phyloP scores from a whole-genome alignment of 139 green algal species.

The Deuterostichococcus epilithicus region DNA sequence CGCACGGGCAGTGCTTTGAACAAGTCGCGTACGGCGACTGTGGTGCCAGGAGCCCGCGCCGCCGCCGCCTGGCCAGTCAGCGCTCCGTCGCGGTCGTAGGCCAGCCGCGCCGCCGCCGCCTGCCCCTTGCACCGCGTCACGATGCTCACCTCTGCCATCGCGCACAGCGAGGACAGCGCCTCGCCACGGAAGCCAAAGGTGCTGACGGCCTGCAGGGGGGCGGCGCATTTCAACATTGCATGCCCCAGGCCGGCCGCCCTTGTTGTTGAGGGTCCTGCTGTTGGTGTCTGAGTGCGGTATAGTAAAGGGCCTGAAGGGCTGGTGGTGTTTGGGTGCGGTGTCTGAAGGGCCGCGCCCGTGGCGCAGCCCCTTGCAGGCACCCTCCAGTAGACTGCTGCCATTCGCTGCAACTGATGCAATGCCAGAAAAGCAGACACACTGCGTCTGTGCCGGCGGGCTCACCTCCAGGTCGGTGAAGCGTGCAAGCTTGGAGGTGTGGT shows the following conservation, averaged over 20 bases:
- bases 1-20: conserved; percentile 89
- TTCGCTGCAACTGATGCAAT: not conserved
- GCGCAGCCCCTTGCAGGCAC: too few species aligned
- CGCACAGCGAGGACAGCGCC: conserved; percentile 89
- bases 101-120: conserved; percentile 46
- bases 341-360: too few species aligned
- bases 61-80: conserved; percentile 27
- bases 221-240: not conserved
- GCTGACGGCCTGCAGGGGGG: conserved; percentile 47
- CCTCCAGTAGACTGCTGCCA: not conserved
- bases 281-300: too few species aligned
- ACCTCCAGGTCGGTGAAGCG: conserved; percentile 79
- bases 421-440: not conserved
- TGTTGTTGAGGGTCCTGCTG: not conserved
- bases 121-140: conserved; percentile 74
- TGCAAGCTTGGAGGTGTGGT: conserved; percentile 94
- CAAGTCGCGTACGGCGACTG: conserved; percentile 74
- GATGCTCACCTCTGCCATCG: conserved; percentile 66
- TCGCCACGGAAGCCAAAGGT: conserved; percentile 97
- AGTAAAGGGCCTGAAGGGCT: not conserved
- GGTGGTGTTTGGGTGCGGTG: too few species aligned
- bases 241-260: too few species aligned
- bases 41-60: conserved; percentile 81
- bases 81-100: conserved; percentile 62
- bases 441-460: not conserved